Percentiles rank a stretch among this genome's conserved stretches.
phyloP scores from a whole-genome alignment of 352 stramenopile genomes.

The Aphanomyces stellatus region DNA sequence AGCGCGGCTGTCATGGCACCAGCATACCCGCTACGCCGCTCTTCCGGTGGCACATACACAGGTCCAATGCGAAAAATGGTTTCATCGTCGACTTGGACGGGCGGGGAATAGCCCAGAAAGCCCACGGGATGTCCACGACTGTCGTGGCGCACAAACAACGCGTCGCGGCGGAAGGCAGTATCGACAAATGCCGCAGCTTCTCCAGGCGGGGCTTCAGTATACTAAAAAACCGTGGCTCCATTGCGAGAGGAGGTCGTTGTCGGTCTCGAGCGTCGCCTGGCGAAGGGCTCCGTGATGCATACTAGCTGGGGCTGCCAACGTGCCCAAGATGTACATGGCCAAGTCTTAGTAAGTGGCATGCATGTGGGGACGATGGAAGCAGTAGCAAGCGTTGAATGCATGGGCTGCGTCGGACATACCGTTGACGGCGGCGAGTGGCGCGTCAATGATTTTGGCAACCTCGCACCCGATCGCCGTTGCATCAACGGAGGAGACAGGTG shows the following conservation, averaged over 20 bases:
- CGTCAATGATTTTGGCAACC: too few species aligned
- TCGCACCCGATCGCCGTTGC: neutral
- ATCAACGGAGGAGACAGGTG: neutral
- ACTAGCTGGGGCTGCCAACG: too few species aligned
- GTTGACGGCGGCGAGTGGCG: too few species aligned
- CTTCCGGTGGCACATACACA: neutral
- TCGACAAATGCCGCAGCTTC: neutral
- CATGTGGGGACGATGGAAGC: too few species aligned
- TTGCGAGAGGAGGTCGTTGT: neutral
- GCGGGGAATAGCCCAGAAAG: slow-evolving; percentile 3
- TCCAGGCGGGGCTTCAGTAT: neutral
- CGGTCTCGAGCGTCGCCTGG: neutral
- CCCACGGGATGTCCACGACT: neutral
- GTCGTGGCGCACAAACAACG: neutral
- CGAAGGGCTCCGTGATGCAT: too few species aligned
- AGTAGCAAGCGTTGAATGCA: neutral
- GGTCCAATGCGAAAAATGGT: slow-evolving; percentile 5
- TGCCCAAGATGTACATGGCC: too few species aligned
- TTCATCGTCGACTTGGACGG: neutral
- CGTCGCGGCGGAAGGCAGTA: neutral
- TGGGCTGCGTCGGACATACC: too few species aligned
- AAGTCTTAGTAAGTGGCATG: too few species aligned
- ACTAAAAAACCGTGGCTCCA: neutral
- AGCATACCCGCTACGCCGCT: neutral
- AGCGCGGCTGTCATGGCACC: neutral